Base-by-base conservation (phyloP, 148 eudicot genomes). In the Silene latifolia region DNA sequence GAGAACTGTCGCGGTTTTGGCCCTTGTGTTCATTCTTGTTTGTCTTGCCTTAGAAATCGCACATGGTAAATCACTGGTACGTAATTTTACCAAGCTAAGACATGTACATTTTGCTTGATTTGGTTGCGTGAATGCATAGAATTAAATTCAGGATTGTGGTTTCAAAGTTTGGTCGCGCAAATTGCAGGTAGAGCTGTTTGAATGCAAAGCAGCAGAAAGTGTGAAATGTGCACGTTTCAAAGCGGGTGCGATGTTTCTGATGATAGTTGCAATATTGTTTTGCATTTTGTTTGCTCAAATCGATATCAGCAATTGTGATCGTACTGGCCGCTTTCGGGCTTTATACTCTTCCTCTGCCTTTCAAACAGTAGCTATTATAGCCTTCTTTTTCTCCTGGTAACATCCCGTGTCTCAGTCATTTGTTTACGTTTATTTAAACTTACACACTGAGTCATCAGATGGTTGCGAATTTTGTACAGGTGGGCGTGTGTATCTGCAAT, bases 361-460 rank as follows among this genome's bases (percentile, higher is more conserved):
- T 4, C 42, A 27, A 12, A 17, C 44, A 29, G 42, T 63, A 3
- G 42, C 67, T 14, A 5, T 63, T 25, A 15, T 27, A 13, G 18
- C 44, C 19, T 63, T 63, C 44, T 63, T 63, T 12, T 27, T 63
- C 67, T 63, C 67, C 5, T 63, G 67, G 67, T 63, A 63, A 32
- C 35, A 27, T 1, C 29, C 29, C 42, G 42, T 35, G 42, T 39
- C 44, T 39, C 44, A 39, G 44, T 39, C 8, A 39, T 39, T 39
- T 39, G 44, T 39, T 39, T 39, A 39, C 39, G 5, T 35, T 35
- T 35, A 5, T 35, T 35, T 35, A 35, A 35, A 35, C 39, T 35
- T 2, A 39, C 5, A 39, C 44, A 39, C 44, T 39, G 44, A 39
- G 6, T 35, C 5, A 39, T 6, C 8, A 39, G n/a, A n/a, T n/a